A percentile compares a stretch with the other conserved stretches of the same genome.
These are phyloP conservation scores for Pholiota molesta DNA, from an alignment of 768 basidiomycete species.

Conservation along the genomic window DNA sequence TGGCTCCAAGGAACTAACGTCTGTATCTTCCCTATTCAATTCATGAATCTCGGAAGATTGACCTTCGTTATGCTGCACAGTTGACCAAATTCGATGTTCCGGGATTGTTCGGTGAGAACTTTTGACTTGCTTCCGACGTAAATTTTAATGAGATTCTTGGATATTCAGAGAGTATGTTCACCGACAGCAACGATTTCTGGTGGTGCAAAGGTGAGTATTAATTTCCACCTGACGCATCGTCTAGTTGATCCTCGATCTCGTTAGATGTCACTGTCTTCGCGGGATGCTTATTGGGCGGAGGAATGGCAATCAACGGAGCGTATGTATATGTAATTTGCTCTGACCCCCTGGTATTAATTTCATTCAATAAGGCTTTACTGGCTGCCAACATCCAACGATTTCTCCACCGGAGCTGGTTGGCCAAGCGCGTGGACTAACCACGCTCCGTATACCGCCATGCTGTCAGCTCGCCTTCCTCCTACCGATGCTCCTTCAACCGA, in stretches of 20 bases:
- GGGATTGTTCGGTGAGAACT: slow-evolving; percentile 49
- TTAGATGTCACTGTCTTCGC: slow-evolving; percentile 63
- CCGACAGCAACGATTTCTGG: slow-evolving; percentile 57
- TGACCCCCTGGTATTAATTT: not conserved
- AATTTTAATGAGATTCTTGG: not conserved
- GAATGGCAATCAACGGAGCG: slow-evolving; percentile 67
- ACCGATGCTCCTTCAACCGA: slow-evolving; percentile 65
- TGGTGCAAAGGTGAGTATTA: slow-evolving; percentile 57
- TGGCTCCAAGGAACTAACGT: slow-evolving; percentile 54
- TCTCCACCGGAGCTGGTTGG: slow-evolving; percentile 53
- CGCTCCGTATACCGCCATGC: slow-evolving; percentile 47
- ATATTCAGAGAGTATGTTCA: slow-evolving; percentile 59
- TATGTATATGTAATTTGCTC: slow-evolving; percentile 30
- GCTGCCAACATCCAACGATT: slow-evolving; percentile 55
- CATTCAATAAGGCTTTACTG: slow-evolving; percentile 46
- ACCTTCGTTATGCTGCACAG: slow-evolving; percentile 34
- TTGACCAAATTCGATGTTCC: slow-evolving; percentile 69
- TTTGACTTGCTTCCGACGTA: not conserved
- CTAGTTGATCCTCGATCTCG: not conserved
- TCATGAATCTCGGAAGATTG: not conserved
- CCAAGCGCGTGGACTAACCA: slow-evolving; percentile 59
- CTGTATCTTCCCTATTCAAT: slow-evolving; percentile 10
- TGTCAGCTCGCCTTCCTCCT: slow-evolving; percentile 53
- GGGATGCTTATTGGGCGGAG: slow-evolving; percentile 66
- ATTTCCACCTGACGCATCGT: too few relatives aligned